phyloP scores from a whole-genome alignment of 2,329 filamentous ascomycete genomes.

The Epichloe elymi region DNA sequence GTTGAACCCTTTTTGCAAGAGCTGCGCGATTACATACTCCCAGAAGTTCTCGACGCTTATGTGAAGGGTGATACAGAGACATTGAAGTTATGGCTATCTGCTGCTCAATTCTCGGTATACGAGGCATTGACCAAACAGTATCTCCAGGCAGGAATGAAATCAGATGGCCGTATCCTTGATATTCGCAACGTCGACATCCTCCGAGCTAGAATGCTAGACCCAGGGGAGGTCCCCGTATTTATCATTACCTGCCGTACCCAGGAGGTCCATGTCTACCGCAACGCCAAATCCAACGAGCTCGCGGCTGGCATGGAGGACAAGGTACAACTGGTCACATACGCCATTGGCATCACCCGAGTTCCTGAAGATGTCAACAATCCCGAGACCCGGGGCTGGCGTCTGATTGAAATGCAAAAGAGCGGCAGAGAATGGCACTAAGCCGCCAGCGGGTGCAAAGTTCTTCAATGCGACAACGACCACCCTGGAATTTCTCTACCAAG shows the following conservation, averaged over 20 bases:
- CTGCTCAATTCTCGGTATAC: constrained; percentile 93
- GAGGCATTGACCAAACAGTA: constrained; percentile 96
- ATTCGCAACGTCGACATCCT: constrained; percentile 88
- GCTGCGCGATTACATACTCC: constrained; percentile 93
- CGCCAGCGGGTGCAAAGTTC: background rate
- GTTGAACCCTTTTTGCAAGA: constrained; percentile 90
- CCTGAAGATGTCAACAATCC: constrained; percentile 94
- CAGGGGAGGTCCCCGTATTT: constrained; percentile 84
- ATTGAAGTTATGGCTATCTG: constrained; percentile 88
- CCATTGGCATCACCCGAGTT: constrained; percentile 86
- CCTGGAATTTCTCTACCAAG: background rate
- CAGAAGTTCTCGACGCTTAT: constrained; percentile 93
- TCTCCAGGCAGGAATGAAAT: constrained; percentile 81
- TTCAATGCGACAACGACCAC: background rate
- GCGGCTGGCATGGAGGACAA: constrained; percentile 98
- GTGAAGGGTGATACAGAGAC: constrained; percentile 91
- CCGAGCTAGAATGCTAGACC: constrained; percentile 66
- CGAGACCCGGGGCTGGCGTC: constrained; percentile 89
- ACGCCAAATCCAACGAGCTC: constrained; percentile 77
- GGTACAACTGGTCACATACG: constrained; percentile 95
- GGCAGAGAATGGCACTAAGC: constrained; percentile 66
- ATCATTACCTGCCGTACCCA: constrained; percentile 95
- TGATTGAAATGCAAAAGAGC: constrained; percentile 98
- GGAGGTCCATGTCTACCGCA: constrained; percentile 93
- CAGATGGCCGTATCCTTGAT: constrained; percentile 87